Percentiles rank a stretch among this genome's conserved stretches.
These are phyloP conservation scores for Aspergillus nanangensis DNA, from an alignment of 495 filamentous ascomycete species.

Conservation along the genomic window DNA sequence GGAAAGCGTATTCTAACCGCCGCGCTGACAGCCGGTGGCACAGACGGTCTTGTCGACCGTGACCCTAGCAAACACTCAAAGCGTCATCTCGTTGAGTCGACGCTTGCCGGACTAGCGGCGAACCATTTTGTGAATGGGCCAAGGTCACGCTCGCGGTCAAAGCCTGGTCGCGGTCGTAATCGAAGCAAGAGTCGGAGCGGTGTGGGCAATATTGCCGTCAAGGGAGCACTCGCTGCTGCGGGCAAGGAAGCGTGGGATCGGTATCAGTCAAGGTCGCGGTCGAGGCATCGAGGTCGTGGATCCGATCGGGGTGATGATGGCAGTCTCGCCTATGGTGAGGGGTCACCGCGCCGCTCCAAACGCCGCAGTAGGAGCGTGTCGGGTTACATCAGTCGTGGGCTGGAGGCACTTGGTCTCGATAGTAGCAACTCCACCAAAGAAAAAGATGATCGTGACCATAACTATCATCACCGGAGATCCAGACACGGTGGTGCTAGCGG, in stretches of 20 bases:
- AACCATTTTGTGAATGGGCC: constrained; percentile 76
- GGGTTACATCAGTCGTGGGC: constrained; percentile 50
- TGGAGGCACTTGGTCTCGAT: constrained; percentile 50
- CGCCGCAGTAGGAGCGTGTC: constrained; percentile 55
- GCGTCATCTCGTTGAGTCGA: constrained; percentile 64
- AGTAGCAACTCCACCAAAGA: constrained; percentile 29
- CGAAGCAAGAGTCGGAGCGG: constrained; percentile 37
- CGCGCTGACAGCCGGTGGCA: constrained; percentile 76
- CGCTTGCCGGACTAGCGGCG: constrained; percentile 79
- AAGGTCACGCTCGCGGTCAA: constrained; percentile 48
- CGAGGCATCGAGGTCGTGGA: constrained; percentile 47
- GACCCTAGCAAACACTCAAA: constrained; percentile 72
- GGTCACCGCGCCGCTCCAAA: constrained; percentile 33
- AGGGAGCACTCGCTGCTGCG: constrained; percentile 70
- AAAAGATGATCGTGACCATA: constrained; percentile 19
- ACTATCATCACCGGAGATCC: constrained; percentile 24
- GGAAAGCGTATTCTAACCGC: constrained; percentile 84
- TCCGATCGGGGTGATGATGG: constrained; percentile 34
- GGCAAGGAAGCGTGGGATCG: constrained; percentile 75
- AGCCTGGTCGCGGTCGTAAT: constrained; percentile 12
- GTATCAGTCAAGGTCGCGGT: constrained; percentile 51
- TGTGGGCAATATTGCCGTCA: constrained; percentile 64
- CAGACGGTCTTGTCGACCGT: constrained; percentile 69
- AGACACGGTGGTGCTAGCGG: no score
- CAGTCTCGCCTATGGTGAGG: no score